These are phyloP conservation scores for Bolboschoenoplectus hybrid DNA, from an alignment of 202 grass and related monocot species.

Conservation along the genomic window DNA sequence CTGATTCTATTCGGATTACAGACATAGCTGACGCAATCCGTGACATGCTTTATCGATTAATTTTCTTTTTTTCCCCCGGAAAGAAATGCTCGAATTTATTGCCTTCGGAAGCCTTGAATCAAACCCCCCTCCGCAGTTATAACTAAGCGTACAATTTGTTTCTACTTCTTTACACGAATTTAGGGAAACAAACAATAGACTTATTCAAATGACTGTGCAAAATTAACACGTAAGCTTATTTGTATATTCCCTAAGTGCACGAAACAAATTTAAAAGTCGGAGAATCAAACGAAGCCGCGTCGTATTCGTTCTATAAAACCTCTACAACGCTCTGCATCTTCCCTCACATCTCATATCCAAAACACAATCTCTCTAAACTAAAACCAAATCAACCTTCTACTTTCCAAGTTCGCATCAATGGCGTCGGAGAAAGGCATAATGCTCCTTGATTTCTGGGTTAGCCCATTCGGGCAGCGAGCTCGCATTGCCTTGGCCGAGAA, in stretches of 20 bases:
- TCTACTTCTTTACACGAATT: neutral
- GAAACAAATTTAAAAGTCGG: neutral
- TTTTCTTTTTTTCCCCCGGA: neutral
- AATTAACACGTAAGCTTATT: neutral
- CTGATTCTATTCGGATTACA: neutral
- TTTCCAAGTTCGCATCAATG: neutral
- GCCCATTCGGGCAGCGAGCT: conserved; percentile 59
- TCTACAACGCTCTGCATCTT: neutral
- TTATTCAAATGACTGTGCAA: neutral
- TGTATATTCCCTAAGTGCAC: neutral
- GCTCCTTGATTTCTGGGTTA: conserved; percentile 60
- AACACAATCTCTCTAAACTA: neutral
- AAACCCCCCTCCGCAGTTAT: too few relatives aligned
- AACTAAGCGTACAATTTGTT: neutral
- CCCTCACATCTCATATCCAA: neutral
- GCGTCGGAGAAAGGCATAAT: conserved; percentile 30
- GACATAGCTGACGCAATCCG: neutral
- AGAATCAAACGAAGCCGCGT: neutral
- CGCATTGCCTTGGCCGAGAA: conserved; percentile 67
- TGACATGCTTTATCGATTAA: conserved; percentile 7
- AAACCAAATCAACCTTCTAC: neutral
- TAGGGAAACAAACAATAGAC: neutral
- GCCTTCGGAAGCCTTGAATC: too few relatives aligned
- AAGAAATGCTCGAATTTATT: neutral
- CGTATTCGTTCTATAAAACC: neutral